These are phyloP conservation scores for Leccinum barrowsii DNA, from an alignment of 768 basidiomycete genomes.

Conservation along the genomic window DNA sequence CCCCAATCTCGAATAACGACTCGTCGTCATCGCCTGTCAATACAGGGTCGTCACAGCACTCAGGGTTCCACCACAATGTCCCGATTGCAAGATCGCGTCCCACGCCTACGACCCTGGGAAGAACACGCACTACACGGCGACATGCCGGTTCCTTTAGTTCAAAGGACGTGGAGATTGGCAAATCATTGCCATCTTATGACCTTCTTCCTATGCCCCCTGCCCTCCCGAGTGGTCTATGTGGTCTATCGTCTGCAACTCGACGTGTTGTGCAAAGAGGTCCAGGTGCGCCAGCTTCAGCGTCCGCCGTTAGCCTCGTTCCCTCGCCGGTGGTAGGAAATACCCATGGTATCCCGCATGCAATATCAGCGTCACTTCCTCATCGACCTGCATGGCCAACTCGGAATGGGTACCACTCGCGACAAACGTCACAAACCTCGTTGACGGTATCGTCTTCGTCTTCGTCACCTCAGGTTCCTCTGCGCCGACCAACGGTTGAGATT, in stretches of 20 bases:
- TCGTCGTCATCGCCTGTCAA: constrained; percentile 28
- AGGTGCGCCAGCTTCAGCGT: constrained; percentile 35
- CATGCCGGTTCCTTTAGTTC: constrained; percentile 96
- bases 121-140: constrained; percentile 60
- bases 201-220: constrained; percentile 28
- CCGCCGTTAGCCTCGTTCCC: constrained; percentile 18
- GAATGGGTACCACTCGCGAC: constrained; percentile 36
- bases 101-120: constrained; percentile 31
- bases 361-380: constrained; percentile 14
- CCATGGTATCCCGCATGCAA: constrained; percentile 2
- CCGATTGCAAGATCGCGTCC: constrained; percentile 31
- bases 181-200: constrained; percentile 67
- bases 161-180: constrained; percentile 88
- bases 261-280: constrained; percentile 51
- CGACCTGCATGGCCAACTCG: constrained; percentile 10
- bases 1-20: constrained; percentile 25
- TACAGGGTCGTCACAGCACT: constrained; percentile 23
- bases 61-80: constrained; percentile 18
- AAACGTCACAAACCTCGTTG: constrained; percentile 43
- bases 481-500: constrained; percentile 42
- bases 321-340: constrained; percentile 3
- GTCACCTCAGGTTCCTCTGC: constrained; percentile 23
- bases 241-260: constrained; percentile 31
- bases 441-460: constrained; percentile 38
- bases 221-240: constrained; percentile 20